These are phyloP conservation scores for Metschnikowia noctiluminum DNA, from an alignment of 805 yeast species.

Conservation along the genomic window DNA sequence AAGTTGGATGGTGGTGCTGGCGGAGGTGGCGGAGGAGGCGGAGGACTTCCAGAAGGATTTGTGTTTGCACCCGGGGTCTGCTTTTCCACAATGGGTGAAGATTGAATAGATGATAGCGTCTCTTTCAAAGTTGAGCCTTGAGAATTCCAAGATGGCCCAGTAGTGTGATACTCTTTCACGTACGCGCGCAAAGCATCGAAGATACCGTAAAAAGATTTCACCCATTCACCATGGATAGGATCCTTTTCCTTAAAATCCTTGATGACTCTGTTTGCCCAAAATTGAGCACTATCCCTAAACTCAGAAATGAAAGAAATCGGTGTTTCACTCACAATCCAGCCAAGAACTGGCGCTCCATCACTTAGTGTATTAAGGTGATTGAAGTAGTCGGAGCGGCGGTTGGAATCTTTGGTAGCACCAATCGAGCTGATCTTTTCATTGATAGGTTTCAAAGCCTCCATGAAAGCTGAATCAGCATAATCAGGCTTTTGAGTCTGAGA, in stretches of 20 bases:
- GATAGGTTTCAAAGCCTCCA: constrained; percentile 63
- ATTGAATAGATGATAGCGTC: constrained; percentile 30
- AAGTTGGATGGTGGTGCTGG: constrained; percentile 80
- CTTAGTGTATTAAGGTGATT: constrained; percentile 79
- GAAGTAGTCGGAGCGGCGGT: constrained; percentile 61
- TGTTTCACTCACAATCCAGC: constrained; percentile 80
- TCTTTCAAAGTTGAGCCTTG: constrained; percentile 58
- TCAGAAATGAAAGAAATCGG: constrained; percentile 78
- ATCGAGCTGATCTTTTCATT: constrained; percentile 57
- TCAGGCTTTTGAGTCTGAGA: constrained; percentile 64
- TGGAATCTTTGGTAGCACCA: constrained; percentile 65
- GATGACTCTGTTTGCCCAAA: constrained; percentile 88
- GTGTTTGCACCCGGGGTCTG: constrained; percentile 5
- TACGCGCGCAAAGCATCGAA: constrained; percentile 70
- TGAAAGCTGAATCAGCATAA: constrained; percentile 48
- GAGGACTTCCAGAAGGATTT: constrained; percentile 22
- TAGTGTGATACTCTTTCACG: constrained; percentile 72
- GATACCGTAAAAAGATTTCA: constrained; percentile 54
- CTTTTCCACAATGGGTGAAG: constrained; percentile 19
- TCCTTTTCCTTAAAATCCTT: constrained; percentile 79
- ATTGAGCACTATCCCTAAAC: constrained; percentile 85
- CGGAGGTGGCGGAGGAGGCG: constrained; percentile 77
- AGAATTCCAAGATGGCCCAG: constrained; percentile 78
- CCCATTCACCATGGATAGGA: constrained; percentile 77
- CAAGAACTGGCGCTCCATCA: constrained; percentile 86